phyloP scores from a whole-genome alignment of 2,329 filamentous ascomycete species.

The Colletotrichum sp. region DNA sequence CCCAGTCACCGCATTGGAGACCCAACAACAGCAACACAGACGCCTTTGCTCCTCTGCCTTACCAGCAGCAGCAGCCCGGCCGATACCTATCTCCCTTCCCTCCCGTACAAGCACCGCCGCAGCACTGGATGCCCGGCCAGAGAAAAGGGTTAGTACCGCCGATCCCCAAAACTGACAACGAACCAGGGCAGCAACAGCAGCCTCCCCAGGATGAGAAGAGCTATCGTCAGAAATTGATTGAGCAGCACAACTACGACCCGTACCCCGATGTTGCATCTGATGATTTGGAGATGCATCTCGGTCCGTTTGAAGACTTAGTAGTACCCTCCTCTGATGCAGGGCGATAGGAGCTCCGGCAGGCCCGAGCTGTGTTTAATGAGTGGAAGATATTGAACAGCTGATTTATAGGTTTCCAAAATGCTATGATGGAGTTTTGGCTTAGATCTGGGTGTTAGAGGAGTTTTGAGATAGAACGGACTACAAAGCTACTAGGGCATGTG shows the following conservation, averaged over 20 bases:
- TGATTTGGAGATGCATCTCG: neutral
- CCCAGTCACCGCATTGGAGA: neutral
- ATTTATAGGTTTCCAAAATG: neutral
- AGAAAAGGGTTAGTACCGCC: neutral
- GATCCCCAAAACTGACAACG: neutral
- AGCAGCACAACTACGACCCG: neutral
- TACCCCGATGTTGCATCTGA: neutral
- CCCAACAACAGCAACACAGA: neutral
- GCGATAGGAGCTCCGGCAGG: neutral
- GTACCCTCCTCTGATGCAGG: neutral
- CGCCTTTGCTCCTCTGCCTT: neutral
- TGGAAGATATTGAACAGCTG: neutral
- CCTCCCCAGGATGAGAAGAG: neutral
- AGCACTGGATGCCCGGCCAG: neutral
- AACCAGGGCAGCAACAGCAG: neutral
- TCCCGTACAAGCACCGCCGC: neutral
- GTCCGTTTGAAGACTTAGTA: neutral
- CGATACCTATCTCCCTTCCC: neutral
- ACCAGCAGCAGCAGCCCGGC: neutral
- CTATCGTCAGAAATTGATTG: neutral
- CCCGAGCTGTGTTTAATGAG: neutral
- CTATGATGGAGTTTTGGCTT: neutral
- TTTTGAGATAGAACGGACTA: neutral
- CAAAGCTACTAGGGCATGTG: neutral
- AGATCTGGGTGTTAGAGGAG: neutral